A percentile compares a stretch with the other conserved stretches of the same genome.
phyloP scores from a whole-genome alignment of 305 asterid genomes.

The Plantago rigida region DNA sequence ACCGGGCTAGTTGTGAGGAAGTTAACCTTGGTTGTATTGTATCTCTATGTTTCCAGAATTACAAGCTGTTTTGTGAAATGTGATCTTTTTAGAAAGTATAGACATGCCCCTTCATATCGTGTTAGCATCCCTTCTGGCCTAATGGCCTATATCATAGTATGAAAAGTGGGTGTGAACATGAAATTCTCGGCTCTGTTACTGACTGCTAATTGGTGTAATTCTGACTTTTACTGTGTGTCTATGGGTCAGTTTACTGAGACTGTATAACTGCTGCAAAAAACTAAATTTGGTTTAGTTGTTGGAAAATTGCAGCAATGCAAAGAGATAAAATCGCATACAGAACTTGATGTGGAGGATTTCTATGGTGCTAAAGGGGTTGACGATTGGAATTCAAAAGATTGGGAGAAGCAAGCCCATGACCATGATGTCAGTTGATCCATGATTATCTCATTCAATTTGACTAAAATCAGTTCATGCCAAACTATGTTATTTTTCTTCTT shows the following conservation, averaged over 20 bases:
- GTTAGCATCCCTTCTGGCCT: neutral
- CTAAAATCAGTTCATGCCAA: neutral
- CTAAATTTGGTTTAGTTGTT: constrained; percentile 17
- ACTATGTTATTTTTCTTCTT: neutral
- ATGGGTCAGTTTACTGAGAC: neutral
- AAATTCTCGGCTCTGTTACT: too few species aligned
- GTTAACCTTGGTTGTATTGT: neutral
- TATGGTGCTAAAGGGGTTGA: constrained; percentile 78
- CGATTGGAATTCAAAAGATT: constrained; percentile 46
- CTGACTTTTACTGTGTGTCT: constrained; percentile 4
- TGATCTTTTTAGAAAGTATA: neutral
- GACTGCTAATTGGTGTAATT: neutral
- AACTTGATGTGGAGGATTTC: constrained; percentile 60
- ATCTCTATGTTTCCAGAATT: neutral
- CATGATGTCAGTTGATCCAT: constrained; percentile 54
- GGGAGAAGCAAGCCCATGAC: constrained; percentile 55
- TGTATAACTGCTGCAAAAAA: neutral
- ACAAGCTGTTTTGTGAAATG: neutral
- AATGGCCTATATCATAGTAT: too few species aligned
- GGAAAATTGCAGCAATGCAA: constrained; percentile 51
- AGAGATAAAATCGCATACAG: constrained; percentile 49
- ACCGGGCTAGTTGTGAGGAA: neutral
- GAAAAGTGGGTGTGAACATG: too few species aligned
- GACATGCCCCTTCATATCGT: neutral
- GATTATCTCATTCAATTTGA: neutral